A percentile compares a stretch with the other conserved stretches of the same genome.
Conservation (phyloP, 257 asterid genomes). For the Ehretia macrophylla region DNA sequence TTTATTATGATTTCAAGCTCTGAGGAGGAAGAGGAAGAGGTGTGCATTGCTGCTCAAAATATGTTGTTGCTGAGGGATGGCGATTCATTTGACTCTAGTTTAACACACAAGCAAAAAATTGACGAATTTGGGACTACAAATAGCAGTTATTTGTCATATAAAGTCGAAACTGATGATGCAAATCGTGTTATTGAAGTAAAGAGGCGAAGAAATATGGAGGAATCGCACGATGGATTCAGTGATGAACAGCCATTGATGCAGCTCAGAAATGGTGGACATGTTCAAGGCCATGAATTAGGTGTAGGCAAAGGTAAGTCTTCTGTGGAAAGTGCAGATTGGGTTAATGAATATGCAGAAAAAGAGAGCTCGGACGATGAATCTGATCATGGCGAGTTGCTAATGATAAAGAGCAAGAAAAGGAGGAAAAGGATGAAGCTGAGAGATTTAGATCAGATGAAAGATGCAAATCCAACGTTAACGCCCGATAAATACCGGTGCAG, state of each 20-base stretch:
- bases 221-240: neutral
- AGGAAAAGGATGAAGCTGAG: constrained; percentile 35
- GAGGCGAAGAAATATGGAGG: constrained; percentile 4
- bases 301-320: neutral
- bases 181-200: neutral
- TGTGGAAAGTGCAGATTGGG: too few species aligned
- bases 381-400: neutral
- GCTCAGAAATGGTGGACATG: neutral
- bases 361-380: too few species aligned
- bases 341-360: too few species aligned
- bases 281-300: neutral
- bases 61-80: constrained; percentile 45
- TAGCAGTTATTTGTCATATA: constrained; percentile 11
- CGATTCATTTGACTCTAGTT: neutral
- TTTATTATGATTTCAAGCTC: neutral
- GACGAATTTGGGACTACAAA: constrained; percentile 23
- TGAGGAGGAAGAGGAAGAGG: constrained; percentile 16
- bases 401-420: constrained; percentile 23
- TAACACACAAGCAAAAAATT: neutral
- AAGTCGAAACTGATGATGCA: constrained; percentile 1
- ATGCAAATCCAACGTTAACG: neutral
- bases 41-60: constrained; percentile 30
- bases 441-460: constrained; percentile 21
- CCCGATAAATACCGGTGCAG: constrained; percentile 24
- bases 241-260: neutral